A percentile compares a stretch with the other conserved stretches of the same genome.
Conservation (phyloP, 148 eudicot species). For the Selenicereus undatus region DNA sequence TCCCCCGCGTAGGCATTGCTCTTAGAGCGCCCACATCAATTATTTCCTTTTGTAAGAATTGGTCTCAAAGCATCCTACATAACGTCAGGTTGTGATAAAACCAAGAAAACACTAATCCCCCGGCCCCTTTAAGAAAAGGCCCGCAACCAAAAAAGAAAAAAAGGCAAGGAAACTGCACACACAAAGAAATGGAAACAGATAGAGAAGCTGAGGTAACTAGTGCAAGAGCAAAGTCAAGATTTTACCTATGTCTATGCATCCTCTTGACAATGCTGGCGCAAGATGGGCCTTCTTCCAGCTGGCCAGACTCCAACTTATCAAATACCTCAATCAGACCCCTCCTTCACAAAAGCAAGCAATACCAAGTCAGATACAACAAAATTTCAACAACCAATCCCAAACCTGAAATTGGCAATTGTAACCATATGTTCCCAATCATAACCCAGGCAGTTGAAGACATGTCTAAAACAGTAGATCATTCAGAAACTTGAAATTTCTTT, state of each 20-base stretch:
- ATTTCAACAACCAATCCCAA: neutral
- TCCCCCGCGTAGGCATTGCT: no score
- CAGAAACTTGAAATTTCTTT: no score
- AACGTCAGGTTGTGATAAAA: neutral
- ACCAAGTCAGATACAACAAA: neutral
- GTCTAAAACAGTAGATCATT: no score
- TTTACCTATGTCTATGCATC: conserved; percentile 73
- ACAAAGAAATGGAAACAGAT: neutral
- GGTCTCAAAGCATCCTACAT: no score
- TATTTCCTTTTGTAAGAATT: no score
- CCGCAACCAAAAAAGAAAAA: no score
- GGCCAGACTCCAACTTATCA: conserved; percentile 66
- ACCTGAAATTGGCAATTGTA: neutral
- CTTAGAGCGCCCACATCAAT: no score
- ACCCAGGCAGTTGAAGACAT: no score
- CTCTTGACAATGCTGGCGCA: conserved; percentile 45
- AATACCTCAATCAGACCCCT: conserved; percentile 70
- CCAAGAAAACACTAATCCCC: neutral
- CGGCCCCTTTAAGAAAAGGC: neutral
- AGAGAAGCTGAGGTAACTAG: neutral
- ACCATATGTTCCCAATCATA: neutral
- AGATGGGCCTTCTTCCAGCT: conserved; percentile 41
- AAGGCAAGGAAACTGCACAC: neutral
- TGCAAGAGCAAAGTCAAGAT: neutral
- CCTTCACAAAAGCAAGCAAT: conserved; percentile 41